Evolutionary conservation across 306 rosid genomes (phyloP).

Genomic region (Quercus ilex): DNA sequence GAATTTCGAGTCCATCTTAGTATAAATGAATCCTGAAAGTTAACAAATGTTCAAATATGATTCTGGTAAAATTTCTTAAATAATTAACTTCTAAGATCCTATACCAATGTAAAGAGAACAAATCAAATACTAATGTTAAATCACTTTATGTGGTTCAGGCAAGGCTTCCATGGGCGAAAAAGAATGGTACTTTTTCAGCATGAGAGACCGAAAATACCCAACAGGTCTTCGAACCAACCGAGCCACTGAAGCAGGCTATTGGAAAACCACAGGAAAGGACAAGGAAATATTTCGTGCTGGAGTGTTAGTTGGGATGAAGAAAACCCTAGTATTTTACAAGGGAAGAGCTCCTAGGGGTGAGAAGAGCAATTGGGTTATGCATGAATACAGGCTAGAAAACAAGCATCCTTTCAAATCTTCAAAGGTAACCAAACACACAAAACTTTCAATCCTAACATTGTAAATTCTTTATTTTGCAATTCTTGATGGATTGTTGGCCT

Average conservation of each 20-base stretch:
- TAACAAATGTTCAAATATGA: no score
- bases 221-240: conserved; percentile 87
- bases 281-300: conserved; percentile 60
- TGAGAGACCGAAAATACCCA: conserved; percentile 82
- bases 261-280: conserved; percentile 98
- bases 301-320: conserved; percentile 82
- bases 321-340: conserved; percentile 87
- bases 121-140: not conserved
- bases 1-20: no score
- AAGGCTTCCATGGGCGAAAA: conserved; percentile 92
- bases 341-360: conserved; percentile 97
- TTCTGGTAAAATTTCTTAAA: no score
- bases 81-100: not conserved
- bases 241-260: conserved; percentile 89
- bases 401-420: conserved; percentile 52
- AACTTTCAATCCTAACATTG: no score
- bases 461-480: not conserved
- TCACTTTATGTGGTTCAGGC: conserved; percentile 28
- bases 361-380: conserved; percentile 97
- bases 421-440: conserved; percentile 40
- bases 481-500: not conserved
- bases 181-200: conserved; percentile 87
- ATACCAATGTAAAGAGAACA: not conserved
- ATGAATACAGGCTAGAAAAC: conserved; percentile 73
- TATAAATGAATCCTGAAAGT: no score